Conservation (phyloP, 129 eudicot species). For the Deinandra increscens region DNA sequence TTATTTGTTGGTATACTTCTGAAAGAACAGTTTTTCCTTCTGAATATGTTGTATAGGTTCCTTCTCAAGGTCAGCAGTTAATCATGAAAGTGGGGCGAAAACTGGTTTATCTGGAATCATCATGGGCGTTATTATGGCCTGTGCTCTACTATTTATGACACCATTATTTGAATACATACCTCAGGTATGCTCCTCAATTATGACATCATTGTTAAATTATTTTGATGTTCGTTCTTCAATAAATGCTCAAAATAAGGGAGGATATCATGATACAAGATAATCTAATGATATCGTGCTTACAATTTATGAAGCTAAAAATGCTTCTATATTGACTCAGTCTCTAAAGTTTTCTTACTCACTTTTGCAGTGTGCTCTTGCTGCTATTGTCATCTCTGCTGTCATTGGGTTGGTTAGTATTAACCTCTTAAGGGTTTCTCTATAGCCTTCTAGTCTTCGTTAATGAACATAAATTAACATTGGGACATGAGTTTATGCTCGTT, state of each 20-base stretch:
- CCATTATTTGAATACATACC: conserved; percentile 88
- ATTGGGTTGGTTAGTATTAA: conserved; percentile 81
- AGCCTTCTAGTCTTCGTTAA: too few species aligned
- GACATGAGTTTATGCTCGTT: not conserved
- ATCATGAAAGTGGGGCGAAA: conserved; percentile 97
- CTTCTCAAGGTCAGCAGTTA: conserved; percentile 97
- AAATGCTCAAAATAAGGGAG: too few species aligned
- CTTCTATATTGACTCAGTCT: conserved; percentile 12
- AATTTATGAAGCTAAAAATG: not conserved
- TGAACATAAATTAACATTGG: too few species aligned
- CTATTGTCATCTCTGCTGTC: conserved; percentile 96
- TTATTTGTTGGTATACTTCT: conserved; percentile 16
- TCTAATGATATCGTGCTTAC: too few species aligned
- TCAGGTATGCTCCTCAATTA: conserved; percentile 56
- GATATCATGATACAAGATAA: too few species aligned
- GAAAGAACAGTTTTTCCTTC: not conserved
- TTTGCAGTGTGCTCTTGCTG: conserved; percentile 93
- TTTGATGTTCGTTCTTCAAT: conserved; percentile 25
- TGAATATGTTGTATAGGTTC: conserved; percentile 60
- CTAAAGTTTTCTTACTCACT: conserved; percentile 15
- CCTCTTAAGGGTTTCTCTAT: conserved; percentile 2
- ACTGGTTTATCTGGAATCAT: conserved; percentile 87
- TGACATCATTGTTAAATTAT: conserved; percentile 74
- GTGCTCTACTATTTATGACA: conserved; percentile 76
- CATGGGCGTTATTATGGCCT: conserved; percentile 78